Conservation (phyloP, 176 grass and related monocot genomes). For the Zoysia japonica region DNA sequence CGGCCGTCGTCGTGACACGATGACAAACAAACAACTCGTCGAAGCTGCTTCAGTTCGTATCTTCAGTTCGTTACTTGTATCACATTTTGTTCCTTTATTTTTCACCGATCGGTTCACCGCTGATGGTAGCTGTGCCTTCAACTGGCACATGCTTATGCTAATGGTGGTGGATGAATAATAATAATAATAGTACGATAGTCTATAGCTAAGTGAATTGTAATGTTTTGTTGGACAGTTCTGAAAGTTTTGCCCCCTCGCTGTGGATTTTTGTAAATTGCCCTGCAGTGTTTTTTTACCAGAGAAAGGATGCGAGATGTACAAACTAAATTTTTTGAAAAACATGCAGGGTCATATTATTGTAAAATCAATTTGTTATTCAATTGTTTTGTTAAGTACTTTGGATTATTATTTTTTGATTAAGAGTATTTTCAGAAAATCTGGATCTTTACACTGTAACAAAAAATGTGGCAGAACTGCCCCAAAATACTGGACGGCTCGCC, state of each 20-base stretch:
- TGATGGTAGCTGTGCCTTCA: not conserved
- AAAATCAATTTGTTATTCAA: no score
- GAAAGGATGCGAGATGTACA: not conserved
- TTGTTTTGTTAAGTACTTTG: no score
- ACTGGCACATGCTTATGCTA: not conserved
- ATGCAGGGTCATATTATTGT: not conserved
- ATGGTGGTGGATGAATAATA: conserved; percentile 12
- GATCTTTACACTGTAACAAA: no score
- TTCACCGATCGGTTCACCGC: not conserved
- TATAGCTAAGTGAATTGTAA: conserved; percentile 32
- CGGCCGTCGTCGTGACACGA: conserved; percentile 20
- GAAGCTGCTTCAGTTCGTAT: conserved; percentile 49
- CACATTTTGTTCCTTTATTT: not conserved
- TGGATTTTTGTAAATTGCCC: not conserved
- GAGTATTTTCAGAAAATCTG: no score
- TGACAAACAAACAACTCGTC: conserved; percentile 53
- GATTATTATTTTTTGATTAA: no score
- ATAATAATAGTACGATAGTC: not conserved
- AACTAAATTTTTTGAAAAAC: not conserved
- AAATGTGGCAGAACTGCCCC: no score
- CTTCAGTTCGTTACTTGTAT: conserved; percentile 20
- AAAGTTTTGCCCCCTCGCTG: not conserved
- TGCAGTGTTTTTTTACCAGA: not conserved
- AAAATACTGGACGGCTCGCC: no score
- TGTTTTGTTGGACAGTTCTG: conserved; percentile 1